These are phyloP conservation scores for Apiotrichum domesticum DNA, from an alignment of 1,284 basidiomycete genomes.

Conservation along the genomic window DNA sequence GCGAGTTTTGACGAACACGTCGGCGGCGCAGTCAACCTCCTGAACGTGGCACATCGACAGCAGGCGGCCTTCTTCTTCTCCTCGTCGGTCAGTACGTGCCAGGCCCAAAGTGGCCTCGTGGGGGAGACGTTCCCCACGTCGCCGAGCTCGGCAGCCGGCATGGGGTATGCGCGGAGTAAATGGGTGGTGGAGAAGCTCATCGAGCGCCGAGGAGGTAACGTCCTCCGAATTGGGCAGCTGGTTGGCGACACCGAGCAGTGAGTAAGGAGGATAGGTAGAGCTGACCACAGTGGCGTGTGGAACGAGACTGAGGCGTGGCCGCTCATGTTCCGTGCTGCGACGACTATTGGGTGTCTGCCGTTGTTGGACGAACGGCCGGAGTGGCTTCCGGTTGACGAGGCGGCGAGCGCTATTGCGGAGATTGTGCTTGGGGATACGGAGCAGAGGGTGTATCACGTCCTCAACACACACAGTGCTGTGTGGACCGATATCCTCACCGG, in stretches of 20 bases:
- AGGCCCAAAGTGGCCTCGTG: conserved; percentile 27
- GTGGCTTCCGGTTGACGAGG: conserved; percentile 59
- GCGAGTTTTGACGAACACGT: conserved; percentile 55
- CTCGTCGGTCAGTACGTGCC: conserved; percentile 52
- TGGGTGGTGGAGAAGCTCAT: conserved; percentile 60
- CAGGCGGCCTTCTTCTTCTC: conserved; percentile 52
- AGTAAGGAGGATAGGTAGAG: conserved; percentile 3
- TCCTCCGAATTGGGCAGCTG: conserved; percentile 49
- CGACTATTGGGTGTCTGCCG: conserved; percentile 51
- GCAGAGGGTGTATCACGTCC: conserved; percentile 62
- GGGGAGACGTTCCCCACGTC: conserved; percentile 29
- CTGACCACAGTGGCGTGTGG: conserved; percentile 51
- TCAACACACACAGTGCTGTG: conserved; percentile 50
- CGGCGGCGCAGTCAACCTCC: conserved; percentile 53
- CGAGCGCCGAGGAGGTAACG: conserved; percentile 38
- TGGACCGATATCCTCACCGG: conserved; percentile 59
- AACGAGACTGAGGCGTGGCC: conserved; percentile 56
- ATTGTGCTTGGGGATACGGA: conserved; percentile 41
- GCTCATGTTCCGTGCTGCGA: conserved; percentile 48
- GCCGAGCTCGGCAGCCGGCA: conserved; percentile 34
- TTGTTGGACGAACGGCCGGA: conserved; percentile 49
- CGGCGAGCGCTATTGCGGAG: conserved; percentile 54
- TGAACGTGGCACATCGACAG: conserved; percentile 48
- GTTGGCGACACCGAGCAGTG: conserved; percentile 52
- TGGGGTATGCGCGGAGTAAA: conserved; percentile 58